A percentile compares a stretch with the other conserved stretches of the same genome.
Evolutionary conservation across 306 rosid genomes (phyloP).

Genomic region (Malus orientalis): DNA sequence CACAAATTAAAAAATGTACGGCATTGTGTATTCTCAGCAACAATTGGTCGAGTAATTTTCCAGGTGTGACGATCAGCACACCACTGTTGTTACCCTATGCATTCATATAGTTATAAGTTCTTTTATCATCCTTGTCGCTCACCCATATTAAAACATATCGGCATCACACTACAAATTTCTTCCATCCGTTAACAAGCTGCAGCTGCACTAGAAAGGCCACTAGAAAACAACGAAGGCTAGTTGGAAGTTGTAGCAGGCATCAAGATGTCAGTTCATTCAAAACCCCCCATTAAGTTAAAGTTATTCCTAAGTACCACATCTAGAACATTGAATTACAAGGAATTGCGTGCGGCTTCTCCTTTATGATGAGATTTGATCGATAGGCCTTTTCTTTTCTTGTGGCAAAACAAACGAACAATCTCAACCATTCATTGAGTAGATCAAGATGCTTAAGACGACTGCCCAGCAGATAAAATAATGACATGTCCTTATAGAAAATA

Average conservation of each 20-base stretch:
- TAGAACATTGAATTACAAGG: slow-evolving; percentile 2
- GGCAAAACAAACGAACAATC: not conserved
- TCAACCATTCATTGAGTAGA: slow-evolving; percentile 11
- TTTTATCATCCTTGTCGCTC: not conserved
- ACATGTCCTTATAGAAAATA: slow-evolving; percentile 8
- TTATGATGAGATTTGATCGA: slow-evolving; percentile 5
- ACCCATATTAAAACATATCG: not conserved
- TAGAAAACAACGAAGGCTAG: not conserved
- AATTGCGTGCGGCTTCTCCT: not conserved
- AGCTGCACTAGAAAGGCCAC: slow-evolving; percentile 19
- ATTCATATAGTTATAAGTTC: not conserved
- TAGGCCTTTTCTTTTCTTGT: not conserved
- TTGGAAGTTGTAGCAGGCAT: slow-evolving; percentile 17
- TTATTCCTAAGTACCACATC: slow-evolving; percentile 15
- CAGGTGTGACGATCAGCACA: too few species aligned
- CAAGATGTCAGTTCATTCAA: slow-evolving; percentile 20
- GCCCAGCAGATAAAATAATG: not conserved
- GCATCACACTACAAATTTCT: not conserved
- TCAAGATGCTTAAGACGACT: slow-evolving; percentile 6
- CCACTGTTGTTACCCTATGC: not conserved
- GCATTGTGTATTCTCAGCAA: not conserved
- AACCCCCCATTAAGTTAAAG: slow-evolving; percentile 13
- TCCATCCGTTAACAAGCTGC: slow-evolving; percentile 4
- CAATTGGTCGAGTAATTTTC: too few species aligned
- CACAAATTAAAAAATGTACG: not conserved